Base-by-base conservation (phyloP, 2,329 filamentous ascomycete species). In the Westerdykella aurantiaca region DNA sequence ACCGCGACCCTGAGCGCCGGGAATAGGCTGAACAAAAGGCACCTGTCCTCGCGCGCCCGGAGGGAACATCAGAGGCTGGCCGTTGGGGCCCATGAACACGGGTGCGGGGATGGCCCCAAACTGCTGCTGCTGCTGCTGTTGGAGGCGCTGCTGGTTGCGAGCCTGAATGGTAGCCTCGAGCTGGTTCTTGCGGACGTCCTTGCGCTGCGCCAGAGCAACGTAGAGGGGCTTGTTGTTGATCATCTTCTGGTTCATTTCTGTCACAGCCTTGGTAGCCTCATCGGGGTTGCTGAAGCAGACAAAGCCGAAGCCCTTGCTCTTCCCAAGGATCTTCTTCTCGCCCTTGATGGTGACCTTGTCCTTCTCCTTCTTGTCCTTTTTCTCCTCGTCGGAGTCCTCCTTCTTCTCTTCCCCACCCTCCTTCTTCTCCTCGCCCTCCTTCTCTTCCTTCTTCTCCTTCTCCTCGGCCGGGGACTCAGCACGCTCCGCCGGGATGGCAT, bases 191-290 rank as follows among this genome's bases (percentile, higher is more conserved):
- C 93, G 90, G 63, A 98, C 91, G 73, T 98, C 93, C 83, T 98
- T 98, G 75, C 93, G 91, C 80, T 98, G 93, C 53, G 93, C 93
- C 55, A 98, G 82, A 60, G 93, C 93, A 63, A 98, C 93, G 68
- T 98, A 98, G 49, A 98, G 80, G 45, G 93, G 93, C 83, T 98
- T 98, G 75, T 81, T 81, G 70, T 90, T 86, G 58, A 97, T 79
- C 93, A 98, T 98, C 72, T 93, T 89, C 79, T 97, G 91, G 79
- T 98, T 98, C 88, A 97, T 96, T 73, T 98, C 93, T 49, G 90
- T 89, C 53, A 98, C 91, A 54, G 93, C 93, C 82, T 97, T 97
- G 75, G 91, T 96, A 55, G 93, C 93, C 71, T 98, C 93, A 63
- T 98, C 93, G 48, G 93, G 90, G 79, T 95, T 97, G 81, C 87